Base-by-base conservation (phyloP, 331 rosid genomes). In the Saraca asoca region DNA sequence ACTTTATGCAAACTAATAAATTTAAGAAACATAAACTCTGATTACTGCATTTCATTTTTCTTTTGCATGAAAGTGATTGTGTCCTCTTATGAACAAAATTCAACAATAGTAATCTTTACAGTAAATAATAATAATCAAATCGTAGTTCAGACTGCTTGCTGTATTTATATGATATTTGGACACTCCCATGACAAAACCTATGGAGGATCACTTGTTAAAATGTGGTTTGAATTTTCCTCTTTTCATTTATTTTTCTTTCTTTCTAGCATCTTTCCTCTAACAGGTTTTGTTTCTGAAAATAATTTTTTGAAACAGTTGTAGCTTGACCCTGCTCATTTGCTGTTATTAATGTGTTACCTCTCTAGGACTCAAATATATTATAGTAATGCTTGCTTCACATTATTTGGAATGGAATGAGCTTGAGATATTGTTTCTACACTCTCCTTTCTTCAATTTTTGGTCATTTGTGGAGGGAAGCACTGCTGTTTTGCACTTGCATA, bases 1-100 rank as follows among this genome's bases (percentile, higher is more conserved):
- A 6, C 59, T 20, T 39, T 4, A 29, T 39, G 43, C 11, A 0
- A 6, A 10, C 11, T 39, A 39, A 54, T 50, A 35, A 55, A 46
- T 55, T 69, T 57, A 62, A 75, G 43, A 39, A 53, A 61, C 46
- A 35, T 41, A 12, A 10, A 9, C 44, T 49, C 64, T 33, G 43
- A 48, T 70, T 38, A 18, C 13, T 33, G 12, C 3, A 34, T 53
- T 52, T 14, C 9, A 7, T 39, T 69, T 7, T 43, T 44, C n/a
- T 56, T 56, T 12, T 51, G 3, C 55, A n/a, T 46, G 12, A 69
- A 19, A 70, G 53, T 59, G 51, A 37, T 13, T 43, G 12, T 44
- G 49, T 15, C 67, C 12, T 46, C 33, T 58, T n/a, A n/a, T 12
- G 41, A 35, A 10, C 43, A 39, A 39, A 2, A 8, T 5, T 4